Evolutionary conservation across 768 basidiomycete species (phyloP), one percentile per base, ranked within the genome.

Genomic region (Podaxis carcinomalis): DNA sequence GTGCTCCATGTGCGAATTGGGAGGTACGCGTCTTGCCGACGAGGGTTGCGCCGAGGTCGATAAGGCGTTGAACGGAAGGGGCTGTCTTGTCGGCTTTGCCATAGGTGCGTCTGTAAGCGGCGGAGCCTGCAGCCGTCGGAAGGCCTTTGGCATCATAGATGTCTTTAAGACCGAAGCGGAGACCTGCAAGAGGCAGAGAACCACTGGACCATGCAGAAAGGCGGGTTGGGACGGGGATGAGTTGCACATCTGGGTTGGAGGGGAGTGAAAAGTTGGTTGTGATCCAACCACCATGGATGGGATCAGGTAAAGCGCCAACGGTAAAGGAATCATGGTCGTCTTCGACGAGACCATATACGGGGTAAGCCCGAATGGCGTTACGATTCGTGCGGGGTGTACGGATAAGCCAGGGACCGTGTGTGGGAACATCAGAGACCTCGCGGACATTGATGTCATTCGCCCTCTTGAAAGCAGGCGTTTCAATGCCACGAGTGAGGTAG

Each of bases 1-100:
- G 62, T 0, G 76, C 75, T 2, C 79, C 80, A 64, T 80, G 80
- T n/a, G 79, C 80, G 63, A 82, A 82, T 64, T 81, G 80, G 0
- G 80, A 79, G 7, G 80, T 80, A 59, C 80, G 81, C 6, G 79
- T 78, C 67, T 84, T 86, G 37, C 83, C 83, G 1, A 86, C 75
- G 63, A 84, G 70, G 10, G 78, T 69, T 16, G 80, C 80, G 23
- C 84, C 84, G 40, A 78, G 74, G 52, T 76, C 73, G 32, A 82
- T 65, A 4, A 86, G 75, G 14, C 71, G 74, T 64, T 78, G 74
- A 16, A 86, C 68, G 0, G 80, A 74, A 4, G 77, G 72, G 5
- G 81, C 80, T 0, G 73, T 76, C 3, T 40, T 52, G 32, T 69
- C 67, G 27, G 75, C 74, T 2, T 68, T 65, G 1, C 76, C 72